Evolutionary conservation across 23 red algal species (phyloP).

Genomic region (Gracilaria caudata): DNA sequence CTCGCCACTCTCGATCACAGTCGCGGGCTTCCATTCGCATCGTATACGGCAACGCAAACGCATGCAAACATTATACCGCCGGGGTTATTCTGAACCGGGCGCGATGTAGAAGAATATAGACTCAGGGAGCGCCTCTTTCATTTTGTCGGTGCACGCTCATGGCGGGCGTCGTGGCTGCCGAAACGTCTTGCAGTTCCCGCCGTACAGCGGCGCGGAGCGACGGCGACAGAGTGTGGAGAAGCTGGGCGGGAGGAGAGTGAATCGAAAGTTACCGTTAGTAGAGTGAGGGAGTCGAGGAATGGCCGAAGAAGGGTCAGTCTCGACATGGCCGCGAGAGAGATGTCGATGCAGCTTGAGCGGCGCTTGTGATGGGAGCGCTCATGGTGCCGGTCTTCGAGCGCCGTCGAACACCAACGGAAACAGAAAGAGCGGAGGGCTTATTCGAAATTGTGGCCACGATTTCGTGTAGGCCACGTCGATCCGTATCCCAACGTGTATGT

Average conservation of each 20-base stretch:
- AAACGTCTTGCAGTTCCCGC: constrained; percentile 37
- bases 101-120: constrained; percentile 8
- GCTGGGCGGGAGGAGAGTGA: neutral
- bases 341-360: neutral
- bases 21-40: constrained; percentile 16
- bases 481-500: no score
- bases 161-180: constrained; percentile 11
- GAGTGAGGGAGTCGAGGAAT: neutral
- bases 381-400: neutral
- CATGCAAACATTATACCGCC: constrained; percentile 40
- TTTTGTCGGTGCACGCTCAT: constrained; percentile 4
- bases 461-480: no score
- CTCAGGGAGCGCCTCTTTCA: constrained; percentile 6
- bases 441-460: no score
- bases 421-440: no score
- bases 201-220: neutral
- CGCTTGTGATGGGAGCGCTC: neutral
- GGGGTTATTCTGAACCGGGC: constrained; percentile 16
- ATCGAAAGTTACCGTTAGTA: neutral
- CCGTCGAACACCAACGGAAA: no score
- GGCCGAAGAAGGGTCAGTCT: neutral
- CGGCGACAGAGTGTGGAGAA: neutral
- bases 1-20: constrained; percentile 39
- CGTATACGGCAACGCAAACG: constrained; percentile 48
- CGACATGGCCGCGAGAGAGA: neutral